A percentile compares a stretch with the other conserved stretches of the same genome.
Conservation (phyloP, 2,329 filamentous ascomycete genomes). For the Penicillium brasilianum region DNA sequence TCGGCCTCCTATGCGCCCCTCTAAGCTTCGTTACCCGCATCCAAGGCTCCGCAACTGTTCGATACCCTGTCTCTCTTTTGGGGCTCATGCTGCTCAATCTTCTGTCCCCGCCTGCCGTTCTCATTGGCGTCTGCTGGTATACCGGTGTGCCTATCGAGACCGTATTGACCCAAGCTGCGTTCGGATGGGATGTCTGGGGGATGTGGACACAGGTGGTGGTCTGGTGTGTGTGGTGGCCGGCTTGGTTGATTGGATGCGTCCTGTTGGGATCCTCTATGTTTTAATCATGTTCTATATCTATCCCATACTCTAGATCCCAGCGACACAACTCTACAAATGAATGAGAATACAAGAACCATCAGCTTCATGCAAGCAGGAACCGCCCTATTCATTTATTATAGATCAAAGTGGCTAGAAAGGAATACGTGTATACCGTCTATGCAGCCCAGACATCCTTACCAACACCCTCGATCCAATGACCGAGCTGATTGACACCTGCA, state of each 20-base stretch:
- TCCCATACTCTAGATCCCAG: neutral
- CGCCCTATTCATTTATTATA: conserved; percentile 32
- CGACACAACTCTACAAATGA: neutral
- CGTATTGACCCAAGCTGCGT: conserved; percentile 74
- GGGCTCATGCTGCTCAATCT: conserved; percentile 61
- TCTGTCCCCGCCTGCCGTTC: conserved; percentile 64
- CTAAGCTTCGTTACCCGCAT: conserved; percentile 69
- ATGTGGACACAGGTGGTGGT: conserved; percentile 87
- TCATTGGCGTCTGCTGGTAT: conserved; percentile 57
- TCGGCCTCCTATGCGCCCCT: conserved; percentile 79
- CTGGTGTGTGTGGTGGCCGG: conserved; percentile 97
- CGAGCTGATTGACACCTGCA: conserved; percentile 90
- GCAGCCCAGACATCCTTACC: conserved; percentile 97
- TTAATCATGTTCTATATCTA: conserved; percentile 12
- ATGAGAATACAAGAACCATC: neutral
- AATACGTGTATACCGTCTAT: conserved; percentile 47
- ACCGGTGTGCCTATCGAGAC: conserved; percentile 58
- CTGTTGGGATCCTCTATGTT: conserved; percentile 44
- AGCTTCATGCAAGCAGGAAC: conserved; percentile 15
- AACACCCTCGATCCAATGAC: conserved; percentile 93
- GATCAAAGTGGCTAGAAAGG: conserved; percentile 21
- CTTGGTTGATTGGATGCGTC: conserved; percentile 71
- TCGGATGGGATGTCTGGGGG: conserved; percentile 87
- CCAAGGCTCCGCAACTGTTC: conserved; percentile 25
- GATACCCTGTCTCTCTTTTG: conserved; percentile 37